Evolutionary conservation across 306 rosid species (phyloP).

Genomic region (Lupinus albus): DNA sequence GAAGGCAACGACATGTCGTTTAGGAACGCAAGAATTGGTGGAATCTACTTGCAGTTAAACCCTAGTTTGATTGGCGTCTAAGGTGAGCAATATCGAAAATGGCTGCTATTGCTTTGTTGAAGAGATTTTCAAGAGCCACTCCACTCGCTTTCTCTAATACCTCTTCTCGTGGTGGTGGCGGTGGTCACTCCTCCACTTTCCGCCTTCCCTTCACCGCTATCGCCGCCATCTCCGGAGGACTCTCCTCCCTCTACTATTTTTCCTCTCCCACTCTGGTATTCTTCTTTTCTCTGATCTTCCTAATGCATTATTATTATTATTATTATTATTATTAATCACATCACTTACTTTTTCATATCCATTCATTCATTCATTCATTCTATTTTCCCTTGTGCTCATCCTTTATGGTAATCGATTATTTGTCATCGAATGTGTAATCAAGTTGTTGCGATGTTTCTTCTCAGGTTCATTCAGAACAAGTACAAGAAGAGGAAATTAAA

Average conservation of each 20-base stretch:
- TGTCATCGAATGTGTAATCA: not conserved
- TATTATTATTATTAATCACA: too few relatives aligned
- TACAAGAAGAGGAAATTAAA: conserved; percentile 35
- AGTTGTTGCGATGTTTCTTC: not conserved
- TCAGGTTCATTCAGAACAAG: conserved; percentile 42
- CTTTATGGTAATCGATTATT: not conserved
- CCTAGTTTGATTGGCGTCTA: conserved; percentile 7
- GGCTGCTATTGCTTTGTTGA: conserved; percentile 68
- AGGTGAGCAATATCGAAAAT: conserved; percentile 38
- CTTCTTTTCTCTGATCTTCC: not conserved
- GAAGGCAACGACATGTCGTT: too few relatives aligned
- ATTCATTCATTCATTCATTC: too few relatives aligned
- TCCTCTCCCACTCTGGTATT: conserved; percentile 62
- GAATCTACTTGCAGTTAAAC: conserved; percentile 22
- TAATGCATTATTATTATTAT: too few relatives aligned
- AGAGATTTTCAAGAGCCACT: conserved; percentile 62
- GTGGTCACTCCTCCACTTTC: conserved; percentile 45
- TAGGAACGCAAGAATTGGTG: too few relatives aligned
- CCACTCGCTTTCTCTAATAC: conserved; percentile 55
- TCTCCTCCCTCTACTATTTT: conserved; percentile 64
- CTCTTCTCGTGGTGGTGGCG: conserved; percentile 1
- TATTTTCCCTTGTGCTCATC: conserved; percentile 6
- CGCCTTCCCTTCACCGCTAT: conserved; percentile 67
- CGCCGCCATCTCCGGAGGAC: conserved; percentile 85
- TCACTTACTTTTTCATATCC: too few relatives aligned